Percentiles rank a stretch among this genome's conserved stretches.
Evolutionary conservation across 805 yeast genomes (phyloP).

Genomic region (Candida sphagnicola): DNA sequence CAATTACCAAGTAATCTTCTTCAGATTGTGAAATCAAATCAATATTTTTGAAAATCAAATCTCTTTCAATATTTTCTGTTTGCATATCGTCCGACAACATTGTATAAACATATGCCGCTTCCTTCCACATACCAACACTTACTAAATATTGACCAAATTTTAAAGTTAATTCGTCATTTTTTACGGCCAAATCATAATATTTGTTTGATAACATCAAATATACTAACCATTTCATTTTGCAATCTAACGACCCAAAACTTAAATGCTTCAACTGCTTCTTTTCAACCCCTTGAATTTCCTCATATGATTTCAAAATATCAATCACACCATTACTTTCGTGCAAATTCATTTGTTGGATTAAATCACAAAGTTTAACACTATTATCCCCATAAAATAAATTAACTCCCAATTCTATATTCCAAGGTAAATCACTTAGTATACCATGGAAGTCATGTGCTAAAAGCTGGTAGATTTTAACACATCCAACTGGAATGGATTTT

Average conservation of each 20-base stretch:
- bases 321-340: conserved; percentile 12
- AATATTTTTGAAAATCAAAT: conserved; percentile 30
- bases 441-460: conserved; percentile 49
- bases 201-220: conserved; percentile 35
- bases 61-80: conserved; percentile 39
- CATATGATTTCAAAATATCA: conserved; percentile 19
- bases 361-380: conserved; percentile 10
- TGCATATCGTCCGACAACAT: conserved; percentile 48
- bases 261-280: not conserved
- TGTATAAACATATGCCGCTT: conserved; percentile 59
- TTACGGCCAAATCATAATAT: conserved; percentile 6
- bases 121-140: conserved; percentile 45
- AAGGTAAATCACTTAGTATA: conserved; percentile 47
- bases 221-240: conserved; percentile 50
- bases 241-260: conserved; percentile 20
- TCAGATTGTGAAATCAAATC: conserved; percentile 22
- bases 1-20: conserved; percentile 32
- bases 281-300: not conserved
- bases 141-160: conserved; percentile 49
- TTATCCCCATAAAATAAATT: conserved; percentile 59
- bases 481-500: conserved; percentile 48
- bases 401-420: conserved; percentile 63
- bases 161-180: conserved; percentile 23
- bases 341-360: conserved; percentile 9
- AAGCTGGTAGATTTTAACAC: conserved; percentile 60